Evolutionary conservation across 2,329 filamentous ascomycete genomes (phyloP), one percentile per base, ranked within the genome.

Genomic region (Knufia fluminis): DNA sequence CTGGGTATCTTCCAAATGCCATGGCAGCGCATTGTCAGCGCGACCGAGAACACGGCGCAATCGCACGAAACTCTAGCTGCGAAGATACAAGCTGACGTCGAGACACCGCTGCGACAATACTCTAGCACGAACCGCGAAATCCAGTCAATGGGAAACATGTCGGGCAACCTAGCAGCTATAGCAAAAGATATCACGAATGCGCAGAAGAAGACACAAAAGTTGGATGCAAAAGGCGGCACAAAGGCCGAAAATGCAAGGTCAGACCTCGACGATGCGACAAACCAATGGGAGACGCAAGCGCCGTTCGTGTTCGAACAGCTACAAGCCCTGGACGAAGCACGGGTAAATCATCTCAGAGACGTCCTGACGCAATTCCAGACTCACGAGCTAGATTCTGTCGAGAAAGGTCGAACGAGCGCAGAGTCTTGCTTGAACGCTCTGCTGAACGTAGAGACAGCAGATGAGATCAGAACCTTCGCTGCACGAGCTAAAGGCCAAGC

Each of bases 281-380:
- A 83, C 57, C 85, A 94, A 64, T 98, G 92, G 92, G 83, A 95
- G 49, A 89, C 88, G 1, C 89, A 95, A 66, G 88, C 92, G 12
- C 92, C 92, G 1, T 97, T 87, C 67, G 85, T 96, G 53, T 96
- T 94, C 62, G 92, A 98, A 68, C 85, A 83, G 53, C 78, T 98
- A 22, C 92, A 98, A 65, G 84, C 86, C 4, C 73, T 94, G 26
- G 92, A 98, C 63, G 92, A 98, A 70, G 83, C 79, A 59, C 81
- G 92, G 49, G 73, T 94, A 57, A 95, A 96, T 66, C 85, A 94
- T 62, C 74, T 98, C 52, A 85, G 91, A 54, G 91, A 97, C 66
- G 79, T 86, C 35, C 76, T 98, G 52, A 97, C 92, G 1, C 90
- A 96, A 62, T 85, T 91, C 60, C 83, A 94, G 66, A 98, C 92